A percentile compares a stretch with the other conserved stretches of the same genome.
Conservation (phyloP, 495 filamentous ascomycete species). For the Aspergillus asperescens region DNA sequence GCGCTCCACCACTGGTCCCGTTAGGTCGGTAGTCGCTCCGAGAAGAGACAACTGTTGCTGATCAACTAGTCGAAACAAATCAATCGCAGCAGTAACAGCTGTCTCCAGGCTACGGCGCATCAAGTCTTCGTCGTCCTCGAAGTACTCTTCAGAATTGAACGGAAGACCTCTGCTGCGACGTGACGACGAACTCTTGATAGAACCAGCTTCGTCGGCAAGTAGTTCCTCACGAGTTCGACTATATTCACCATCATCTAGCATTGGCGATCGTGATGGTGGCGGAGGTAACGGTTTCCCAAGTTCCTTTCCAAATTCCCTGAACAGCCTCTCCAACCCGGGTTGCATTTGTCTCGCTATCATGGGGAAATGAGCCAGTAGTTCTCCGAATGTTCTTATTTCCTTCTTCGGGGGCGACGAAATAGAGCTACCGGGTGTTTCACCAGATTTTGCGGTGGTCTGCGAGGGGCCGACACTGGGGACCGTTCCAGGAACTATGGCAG, state of each 20-base stretch:
- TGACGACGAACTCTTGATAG: conserved; percentile 34
- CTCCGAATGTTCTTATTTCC: conserved; percentile 83
- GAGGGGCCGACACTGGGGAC: conserved; percentile 27
- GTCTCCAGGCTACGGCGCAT: conserved; percentile 85
- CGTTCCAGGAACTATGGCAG: conserved; percentile 51
- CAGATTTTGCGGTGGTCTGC: conserved; percentile 31
- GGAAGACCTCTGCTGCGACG: conserved; percentile 35
- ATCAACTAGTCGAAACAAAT: conserved; percentile 91
- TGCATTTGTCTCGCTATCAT: conserved; percentile 98
- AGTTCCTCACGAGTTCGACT: conserved; percentile 23
- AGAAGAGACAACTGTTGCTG: conserved; percentile 91
- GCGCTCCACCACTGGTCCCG: conserved; percentile 84
- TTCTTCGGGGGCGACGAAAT: conserved; percentile 61
- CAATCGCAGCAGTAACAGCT: conserved; percentile 87
- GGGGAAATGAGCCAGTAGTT: conserved; percentile 86
- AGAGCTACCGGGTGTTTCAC: conserved; percentile 32
- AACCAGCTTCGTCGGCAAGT: conserved; percentile 30
- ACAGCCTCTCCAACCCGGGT: conserved; percentile 80
- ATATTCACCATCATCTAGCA: conserved; percentile 27
- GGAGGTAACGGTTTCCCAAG: conserved; percentile 80
- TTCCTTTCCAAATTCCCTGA: conserved; percentile 79
- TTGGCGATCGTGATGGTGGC: conserved; percentile 57
- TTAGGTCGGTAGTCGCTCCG: conserved; percentile 88
- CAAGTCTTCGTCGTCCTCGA: conserved; percentile 80
- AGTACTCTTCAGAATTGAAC: conserved; percentile 47